Evolutionary conservation across 495 filamentous ascomycete genomes (phyloP).

Genomic region (Aspergillus cristatus): DNA sequence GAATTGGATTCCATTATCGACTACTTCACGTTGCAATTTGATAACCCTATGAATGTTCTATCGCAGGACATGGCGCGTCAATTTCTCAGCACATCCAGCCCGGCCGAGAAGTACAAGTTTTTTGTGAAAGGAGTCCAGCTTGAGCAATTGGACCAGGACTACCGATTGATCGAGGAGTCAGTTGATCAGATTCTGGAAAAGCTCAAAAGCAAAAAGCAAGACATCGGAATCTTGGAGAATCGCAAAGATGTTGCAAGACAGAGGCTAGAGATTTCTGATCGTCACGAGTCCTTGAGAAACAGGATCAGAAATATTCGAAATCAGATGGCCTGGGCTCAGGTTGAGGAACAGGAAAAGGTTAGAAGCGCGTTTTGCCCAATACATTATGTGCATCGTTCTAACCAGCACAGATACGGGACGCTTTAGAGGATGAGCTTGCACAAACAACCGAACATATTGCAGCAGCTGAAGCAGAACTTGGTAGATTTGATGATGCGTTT

Average conservation of each 20-base stretch:
- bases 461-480: constrained; percentile 28
- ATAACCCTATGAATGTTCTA: constrained; percentile 96
- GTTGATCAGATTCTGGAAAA: constrained; percentile 62
- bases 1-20: constrained; percentile 94
- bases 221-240: constrained; percentile 38
- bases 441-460: constrained; percentile 32
- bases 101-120: constrained; percentile 87
- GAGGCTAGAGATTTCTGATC: constrained; percentile 48
- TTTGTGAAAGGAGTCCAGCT: constrained; percentile 94
- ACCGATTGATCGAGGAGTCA: constrained; percentile 62
- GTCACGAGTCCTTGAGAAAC: constrained; percentile 45
- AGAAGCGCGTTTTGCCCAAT: constrained; percentile 3
- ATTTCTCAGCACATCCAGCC: constrained; percentile 77
- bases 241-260: constrained; percentile 37
- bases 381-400: constrained; percentile 2
- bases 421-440: constrained; percentile 21
- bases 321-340: constrained; percentile 68
- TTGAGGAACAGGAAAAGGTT: constrained; percentile 47
- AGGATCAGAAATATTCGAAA: constrained; percentile 40
- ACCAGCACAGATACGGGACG: constrained; percentile 24
- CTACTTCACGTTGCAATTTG: constrained; percentile 85
- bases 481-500: constrained; percentile 30
- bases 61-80: constrained; percentile 93
- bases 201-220: constrained; percentile 35
- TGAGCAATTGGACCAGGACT: constrained; percentile 86